Evolutionary conservation across 306 rosid genomes (phyloP), one percentile per base, ranked within the genome.

Genomic region (Vigna radiata): DNA sequence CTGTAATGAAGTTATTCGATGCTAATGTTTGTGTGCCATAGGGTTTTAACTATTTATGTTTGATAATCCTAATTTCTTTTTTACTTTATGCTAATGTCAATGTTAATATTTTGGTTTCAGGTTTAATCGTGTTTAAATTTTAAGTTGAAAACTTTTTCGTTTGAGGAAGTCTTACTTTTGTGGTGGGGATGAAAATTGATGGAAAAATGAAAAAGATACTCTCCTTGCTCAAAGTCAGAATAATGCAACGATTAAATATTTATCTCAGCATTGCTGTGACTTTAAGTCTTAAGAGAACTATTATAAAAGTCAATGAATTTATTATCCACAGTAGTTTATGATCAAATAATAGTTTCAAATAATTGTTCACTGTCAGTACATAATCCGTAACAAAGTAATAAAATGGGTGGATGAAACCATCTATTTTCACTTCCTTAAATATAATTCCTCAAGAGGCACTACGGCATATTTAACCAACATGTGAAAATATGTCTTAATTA

Each of bases 1-100:
- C 29, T 71, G 66, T 49, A 23, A 49, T 64, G 66, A 64, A 44
- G 53, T 36, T 33, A 47, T 41, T 65, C 11, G 19, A 19, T 50
- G 46, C 17, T 44, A 37, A 33, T 27, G 44, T 47, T 25, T 41
- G 54, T 76, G 9, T 70, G 78, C 19, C 29, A 7, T 39, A 23
- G 56, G 8, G 46, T 16, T 70, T 13, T 48, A 71, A 21, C 29
- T 62, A 8, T 70, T 12, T 16, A 10, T 48, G 29, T 18, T 25
- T 31, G 15, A 46, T 68, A 43, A 43, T 54, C 36, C 19, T 43
- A 43, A 66, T 43, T 65, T 36, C 7, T 19, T 64, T 21, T 19
- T 64, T 39, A 64, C 50, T 64, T 62, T 6, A 16, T 25, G 39
- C 67, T 15, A 2, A 15, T 61, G 43, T 7, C 41, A 60, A 27